phyloP scores from a whole-genome alignment of 83 land plant genomes.

The Picea abies region DNA sequence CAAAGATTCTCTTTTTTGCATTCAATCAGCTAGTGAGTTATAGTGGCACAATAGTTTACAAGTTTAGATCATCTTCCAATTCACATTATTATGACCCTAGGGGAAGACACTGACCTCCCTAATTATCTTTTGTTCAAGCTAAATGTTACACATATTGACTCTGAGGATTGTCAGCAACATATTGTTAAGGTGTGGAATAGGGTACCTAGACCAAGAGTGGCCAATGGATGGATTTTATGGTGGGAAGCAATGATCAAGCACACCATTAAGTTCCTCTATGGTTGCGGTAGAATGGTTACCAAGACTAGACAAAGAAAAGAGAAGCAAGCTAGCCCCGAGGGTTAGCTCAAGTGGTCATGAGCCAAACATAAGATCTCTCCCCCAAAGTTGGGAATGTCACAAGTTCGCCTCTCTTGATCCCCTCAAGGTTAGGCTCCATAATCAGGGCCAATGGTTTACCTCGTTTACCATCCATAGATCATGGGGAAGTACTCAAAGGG shows the following conservation, averaged over 20 bases:
- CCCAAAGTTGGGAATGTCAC: too few species aligned
- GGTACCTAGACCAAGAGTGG: background rate
- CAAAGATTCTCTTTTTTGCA: background rate
- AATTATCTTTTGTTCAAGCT: background rate
- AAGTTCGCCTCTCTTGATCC: too few species aligned
- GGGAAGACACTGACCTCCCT: background rate
- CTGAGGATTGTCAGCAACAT: background rate
- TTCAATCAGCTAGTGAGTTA: background rate
- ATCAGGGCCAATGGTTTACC: too few species aligned
- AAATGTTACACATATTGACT: background rate
- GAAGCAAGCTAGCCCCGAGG: too few species aligned
- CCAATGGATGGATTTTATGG: background rate
- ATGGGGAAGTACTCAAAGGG: too few species aligned
- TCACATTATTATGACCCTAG: background rate
- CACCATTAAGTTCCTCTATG: background rate
- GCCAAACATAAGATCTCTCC: background rate
- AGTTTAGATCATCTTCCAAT: background rate
- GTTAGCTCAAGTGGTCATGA: background rate
- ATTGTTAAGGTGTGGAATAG: background rate
- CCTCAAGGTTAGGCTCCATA: too few species aligned
- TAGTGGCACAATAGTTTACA: background rate
- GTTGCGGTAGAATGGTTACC: background rate
- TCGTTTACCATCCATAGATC: too few species aligned
- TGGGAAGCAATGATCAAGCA: background rate
- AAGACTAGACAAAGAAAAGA: background rate